Evolutionary conservation across 2,329 filamentous ascomycete species (phyloP).

Genomic region (Calonectria montana): DNA sequence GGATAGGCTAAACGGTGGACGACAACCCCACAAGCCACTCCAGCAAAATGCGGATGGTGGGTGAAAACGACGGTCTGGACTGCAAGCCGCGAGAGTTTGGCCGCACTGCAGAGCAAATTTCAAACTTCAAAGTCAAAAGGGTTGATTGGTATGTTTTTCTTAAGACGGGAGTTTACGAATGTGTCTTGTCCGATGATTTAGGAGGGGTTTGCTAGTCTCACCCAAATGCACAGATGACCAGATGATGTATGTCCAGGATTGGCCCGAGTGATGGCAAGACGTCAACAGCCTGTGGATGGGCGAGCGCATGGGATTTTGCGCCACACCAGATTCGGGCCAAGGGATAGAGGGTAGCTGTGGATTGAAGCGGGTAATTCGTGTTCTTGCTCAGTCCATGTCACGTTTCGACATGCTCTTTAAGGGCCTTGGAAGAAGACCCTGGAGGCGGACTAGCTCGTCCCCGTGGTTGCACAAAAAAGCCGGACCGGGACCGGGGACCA

Average conservation of each 20-base stretch:
- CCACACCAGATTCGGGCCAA: constrained; percentile 16
- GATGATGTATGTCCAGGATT: constrained; percentile 10
- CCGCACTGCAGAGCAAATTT: constrained; percentile 4
- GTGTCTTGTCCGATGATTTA: neutral
- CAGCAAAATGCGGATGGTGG: neutral
- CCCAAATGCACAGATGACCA: constrained; percentile 19
- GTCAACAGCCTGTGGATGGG: constrained; percentile 6
- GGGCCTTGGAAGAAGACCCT: neutral
- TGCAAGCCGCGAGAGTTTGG: constrained; percentile 5
- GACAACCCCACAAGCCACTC: neutral
- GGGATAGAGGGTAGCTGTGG: neutral
- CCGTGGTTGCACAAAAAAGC: neutral
- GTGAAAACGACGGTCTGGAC: constrained; percentile 4
- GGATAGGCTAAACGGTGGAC: neutral
- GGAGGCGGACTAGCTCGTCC: neutral
- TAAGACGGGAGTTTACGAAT: neutral
- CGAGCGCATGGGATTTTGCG: constrained; percentile 20
- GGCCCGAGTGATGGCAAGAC: neutral
- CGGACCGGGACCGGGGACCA: constrained; percentile 14
- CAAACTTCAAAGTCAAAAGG: constrained; percentile 7
- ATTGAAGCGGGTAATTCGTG: neutral
- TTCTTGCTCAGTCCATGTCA: neutral
- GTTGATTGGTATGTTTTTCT: constrained; percentile 7
- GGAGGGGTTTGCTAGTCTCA: constrained; percentile 14
- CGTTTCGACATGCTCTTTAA: neutral